Base-by-base conservation (phyloP, 169 alveolate genomes). In the Eimeria praecox region DNA sequence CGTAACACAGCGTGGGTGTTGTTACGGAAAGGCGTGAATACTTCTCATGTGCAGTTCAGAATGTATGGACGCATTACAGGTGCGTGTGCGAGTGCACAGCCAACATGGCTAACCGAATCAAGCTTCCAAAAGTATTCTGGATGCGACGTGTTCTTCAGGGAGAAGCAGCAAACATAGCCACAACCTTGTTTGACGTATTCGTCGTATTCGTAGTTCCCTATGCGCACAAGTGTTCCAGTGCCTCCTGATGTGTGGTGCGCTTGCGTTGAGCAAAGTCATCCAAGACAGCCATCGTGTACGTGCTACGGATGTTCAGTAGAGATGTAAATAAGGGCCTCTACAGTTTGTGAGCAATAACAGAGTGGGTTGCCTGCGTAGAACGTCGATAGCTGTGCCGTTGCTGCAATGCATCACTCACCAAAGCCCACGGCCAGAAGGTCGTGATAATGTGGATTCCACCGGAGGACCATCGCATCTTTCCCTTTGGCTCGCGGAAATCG, bases 371-470 rank as follows among this genome's bases (percentile, higher is more conserved):
- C 54, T 3, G 52, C 33, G 14, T 4, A 38, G 83, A 2, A 38
- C 3, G 49, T 35, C 5, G 80, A 35, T 73, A 14, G 83, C 54
- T 73, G 18, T 38, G 33, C 54, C 33, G 12, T 33, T 73, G n/a
- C 33, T n/a, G 38, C 18, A 38, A 73, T 73, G 9, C 49, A 27
- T n/a, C 69, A 42, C 97, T 12, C 3, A 88, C 97, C 99, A 96
- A 98, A 98, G 54, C 99, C 99, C 35, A 98, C 99, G 1, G 99
- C 99, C 85, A 98, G 98, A 56, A 99, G 97, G 97, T 99, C 99
- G 94, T 98, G 97, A 96, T 98, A 99, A 96, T 97, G 97, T 6
- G 99, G 99, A 92, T 98, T 99, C 99, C 99, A 99, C 91, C 98
- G 97, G 89, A 98, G 97, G 83, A 97, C 97, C 1, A 98, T 98